Evolutionary conservation across 768 basidiomycete species (phyloP), one percentile per base, ranked within the genome.

Genomic region (Chalciporus pseudorubinellus): DNA sequence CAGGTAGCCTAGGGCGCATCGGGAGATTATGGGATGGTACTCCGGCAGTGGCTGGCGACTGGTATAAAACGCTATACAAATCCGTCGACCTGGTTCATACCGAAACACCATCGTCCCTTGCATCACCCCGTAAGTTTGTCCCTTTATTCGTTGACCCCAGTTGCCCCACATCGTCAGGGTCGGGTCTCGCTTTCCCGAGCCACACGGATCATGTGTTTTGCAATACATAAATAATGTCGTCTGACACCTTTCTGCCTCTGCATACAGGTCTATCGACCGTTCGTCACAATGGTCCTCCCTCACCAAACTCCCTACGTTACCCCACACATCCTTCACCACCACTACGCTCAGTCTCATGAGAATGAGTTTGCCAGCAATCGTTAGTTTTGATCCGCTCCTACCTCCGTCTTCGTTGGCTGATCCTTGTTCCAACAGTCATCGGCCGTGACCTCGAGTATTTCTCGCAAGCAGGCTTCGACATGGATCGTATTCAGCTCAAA

Each of bases 381-480:
- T 89, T 72, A 58, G 83, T 75, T 4, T 7, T 21, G 28, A n/a
- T 49, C 24, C 26, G 29, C 20, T n/a, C 28, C 22, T 50, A 16
- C 9, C 46, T 38, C 40, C 28, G 45, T 56, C 26, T 50, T 53
- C 38, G 20, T 49, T 21, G 51, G 22, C 58, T 52, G 51, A 56
- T 43, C 12, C 18, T 40, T 38, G 31, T 48, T 57, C 58, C 44
- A 47, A 28, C 70, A 94, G 92, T 95, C 68, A 87, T 95, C 63
- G 93, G 92, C 63, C 85, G 81, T 61, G 95, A 98, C 67, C 82
- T 98, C 64, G 89, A 93, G 69, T 92, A 94, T 75, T 97, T 97
- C 83, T 98, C 95, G 34, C 89, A 97, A 71, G 95, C 97, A 51
- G 97, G 97, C 55, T 98, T 99, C 75, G 95, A 99, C 76, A 97